Evolutionary conservation across 257 asterid species (phyloP), one percentile per base, ranked within the genome.

Genomic region (Nyctanthes arbortristis): DNA sequence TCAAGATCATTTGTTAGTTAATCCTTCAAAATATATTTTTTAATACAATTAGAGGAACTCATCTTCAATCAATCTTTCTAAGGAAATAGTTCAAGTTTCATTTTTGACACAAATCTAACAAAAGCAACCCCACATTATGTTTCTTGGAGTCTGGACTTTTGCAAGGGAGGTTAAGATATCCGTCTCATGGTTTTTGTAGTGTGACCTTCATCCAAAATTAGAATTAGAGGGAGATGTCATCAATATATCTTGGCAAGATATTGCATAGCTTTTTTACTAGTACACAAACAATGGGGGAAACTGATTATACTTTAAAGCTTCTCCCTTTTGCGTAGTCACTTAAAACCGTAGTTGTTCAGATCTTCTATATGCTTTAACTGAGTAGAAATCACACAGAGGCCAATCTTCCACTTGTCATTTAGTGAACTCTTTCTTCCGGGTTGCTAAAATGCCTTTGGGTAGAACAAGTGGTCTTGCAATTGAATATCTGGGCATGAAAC

Each of bases 131-230:
- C n/a, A n/a, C 59, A 94, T 98, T n/a, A n/a, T n/a, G n/a, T n/a
- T 91, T 68, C 96, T 79, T 54, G 87, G 66, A 35, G 97, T 91
- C 81, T 87, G 87, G 5, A 93, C 87, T 83, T 89, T 89, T 78
- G 88, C 96, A 35, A 93, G 93, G 58, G 96, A 90, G 14, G 91
- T 91, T 80, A 93, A 68, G 36, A 93, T 81, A 76, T 91, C 96
- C 3, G 98, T 93, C 40, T 91, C 97, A 69, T 82, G 91, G 76
- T 93, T 93, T 65, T 73, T 4, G 98, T 96, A 0, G 96, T 91
- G 79, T 93, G 98, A 4, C 98, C 98, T 83, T 93, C 98, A 60
- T 93, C 98, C 69, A 91, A 69, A 55, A 93, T 91, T 43, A 93
- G 87, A 60, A 93, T n/a, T 90, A 1, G 89, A 63, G 0, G 98